phyloP scores from a whole-genome alignment of 2,329 filamentous ascomycete genomes.

The Xylariaceae sp. region DNA sequence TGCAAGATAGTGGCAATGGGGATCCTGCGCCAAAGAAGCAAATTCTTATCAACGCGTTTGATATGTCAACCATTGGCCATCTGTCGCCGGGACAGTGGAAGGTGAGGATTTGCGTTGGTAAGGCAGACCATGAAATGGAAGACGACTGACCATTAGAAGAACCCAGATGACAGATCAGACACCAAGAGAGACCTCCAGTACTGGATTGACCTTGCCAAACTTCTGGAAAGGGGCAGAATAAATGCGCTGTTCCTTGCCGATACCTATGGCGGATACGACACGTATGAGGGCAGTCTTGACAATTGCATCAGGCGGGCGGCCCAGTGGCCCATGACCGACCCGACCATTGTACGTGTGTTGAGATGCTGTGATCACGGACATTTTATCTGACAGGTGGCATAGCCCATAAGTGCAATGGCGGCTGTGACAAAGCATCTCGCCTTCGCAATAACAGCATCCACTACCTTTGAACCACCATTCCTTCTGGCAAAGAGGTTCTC shows the following conservation, averaged over 20 bases:
- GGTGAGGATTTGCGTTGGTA: slow-evolving; percentile 23
- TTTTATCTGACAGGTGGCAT: neutral
- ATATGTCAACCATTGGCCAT: slow-evolving; percentile 59
- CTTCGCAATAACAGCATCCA: slow-evolving; percentile 57
- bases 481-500: slow-evolving; percentile 55
- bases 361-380: neutral
- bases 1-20: slow-evolving; percentile 5
- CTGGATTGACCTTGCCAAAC: slow-evolving; percentile 56
- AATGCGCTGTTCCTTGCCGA: slow-evolving; percentile 61
- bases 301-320: slow-evolving; percentile 54
- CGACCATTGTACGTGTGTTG: slow-evolving; percentile 44
- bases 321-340: slow-evolving; percentile 59
- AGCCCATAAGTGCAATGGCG: slow-evolving; percentile 59
- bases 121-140: neutral
- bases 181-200: slow-evolving; percentile 54
- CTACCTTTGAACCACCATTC: slow-evolving; percentile 56
- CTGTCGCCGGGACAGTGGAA: slow-evolving; percentile 62
- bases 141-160: slow-evolving; percentile 28
- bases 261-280: slow-evolving; percentile 57
- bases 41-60: slow-evolving; percentile 57
- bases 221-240: slow-evolving; percentile 54
- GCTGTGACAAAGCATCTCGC: slow-evolving; percentile 56
- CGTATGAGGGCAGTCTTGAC: slow-evolving; percentile 51
- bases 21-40: slow-evolving; percentile 33
- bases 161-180: slow-evolving; percentile 52